These are phyloP conservation scores for Apocynum venetum DNA, from an alignment of 257 asterid species.

Conservation along the genomic window DNA sequence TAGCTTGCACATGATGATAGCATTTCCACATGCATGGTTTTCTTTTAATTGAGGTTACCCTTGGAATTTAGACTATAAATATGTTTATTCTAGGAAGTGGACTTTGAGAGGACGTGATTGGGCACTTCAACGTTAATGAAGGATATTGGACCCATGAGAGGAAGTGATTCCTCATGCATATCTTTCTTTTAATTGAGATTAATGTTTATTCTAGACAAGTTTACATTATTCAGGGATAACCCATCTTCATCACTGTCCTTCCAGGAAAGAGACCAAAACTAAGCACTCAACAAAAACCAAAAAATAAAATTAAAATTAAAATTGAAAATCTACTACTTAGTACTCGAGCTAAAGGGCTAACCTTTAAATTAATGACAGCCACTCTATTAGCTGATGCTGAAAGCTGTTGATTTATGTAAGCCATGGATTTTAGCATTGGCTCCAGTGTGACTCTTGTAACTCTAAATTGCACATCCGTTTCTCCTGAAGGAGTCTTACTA, in stretches of 20 bases:
- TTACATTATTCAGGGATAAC: not conserved
- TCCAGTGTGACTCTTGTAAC: constrained; percentile 67
- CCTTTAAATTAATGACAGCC: constrained; percentile 80
- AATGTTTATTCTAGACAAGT: not conserved
- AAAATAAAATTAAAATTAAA: not conserved
- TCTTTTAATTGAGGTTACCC: not conserved
- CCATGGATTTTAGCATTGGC: constrained; percentile 84
- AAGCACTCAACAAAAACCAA: not conserved
- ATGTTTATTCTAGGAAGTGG: not conserved
- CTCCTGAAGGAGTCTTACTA: constrained; percentile 62
- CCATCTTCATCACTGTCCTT: not conserved
- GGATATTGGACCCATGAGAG: not conserved
- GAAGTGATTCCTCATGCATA: not conserved
- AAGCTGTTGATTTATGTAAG: constrained; percentile 69
- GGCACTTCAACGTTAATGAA: not conserved
- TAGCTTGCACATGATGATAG: not conserved
- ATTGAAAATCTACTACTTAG: not conserved
- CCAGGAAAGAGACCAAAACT: not conserved
- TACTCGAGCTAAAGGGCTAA: constrained; percentile 13
- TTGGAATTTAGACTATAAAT: not conserved
- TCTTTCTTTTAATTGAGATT: not conserved
- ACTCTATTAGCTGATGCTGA: constrained; percentile 66
- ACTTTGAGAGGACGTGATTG: not conserved
- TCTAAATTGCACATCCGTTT: constrained; percentile 69
- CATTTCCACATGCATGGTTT: not conserved